These are phyloP conservation scores for Dictyostelium intermedium DNA, from an alignment of 78 protist genomes.

Conservation along the genomic window DNA sequence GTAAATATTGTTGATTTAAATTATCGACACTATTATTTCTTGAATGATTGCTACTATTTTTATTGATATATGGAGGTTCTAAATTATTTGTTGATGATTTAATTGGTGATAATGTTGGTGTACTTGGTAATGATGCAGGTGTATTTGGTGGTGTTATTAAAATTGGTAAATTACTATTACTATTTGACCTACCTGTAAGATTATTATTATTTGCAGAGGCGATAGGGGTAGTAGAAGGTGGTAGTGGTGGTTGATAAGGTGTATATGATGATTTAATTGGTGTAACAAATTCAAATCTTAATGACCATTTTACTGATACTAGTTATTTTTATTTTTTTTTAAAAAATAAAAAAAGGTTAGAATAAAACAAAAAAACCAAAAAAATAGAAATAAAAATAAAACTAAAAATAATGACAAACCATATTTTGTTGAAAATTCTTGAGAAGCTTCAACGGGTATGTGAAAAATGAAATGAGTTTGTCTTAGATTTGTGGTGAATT, in stretches of 20 bases:
- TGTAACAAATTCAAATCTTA: constrained; percentile 72
- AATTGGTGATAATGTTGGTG: constrained; percentile 1
- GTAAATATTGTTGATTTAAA: neutral
- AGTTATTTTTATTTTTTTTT: too few species aligned
- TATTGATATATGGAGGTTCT: neutral
- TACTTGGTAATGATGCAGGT: neutral
- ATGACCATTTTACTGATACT: constrained; percentile 74
- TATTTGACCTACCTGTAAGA: neutral
- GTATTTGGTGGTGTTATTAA: constrained; percentile 1
- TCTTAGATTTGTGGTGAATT: constrained; percentile 49
- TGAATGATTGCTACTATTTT: neutral
- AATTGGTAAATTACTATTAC: neutral
- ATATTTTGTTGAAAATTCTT: constrained; percentile 69
- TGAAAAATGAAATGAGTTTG: constrained; percentile 76
- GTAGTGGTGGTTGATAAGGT: constrained; percentile 3
- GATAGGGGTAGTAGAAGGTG: neutral
- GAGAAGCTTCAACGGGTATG: constrained; percentile 71
- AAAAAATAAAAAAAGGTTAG: neutral
- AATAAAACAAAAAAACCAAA: neutral
- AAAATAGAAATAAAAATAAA: neutral
- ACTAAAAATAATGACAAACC: neutral
- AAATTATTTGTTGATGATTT: neutral
- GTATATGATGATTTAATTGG: constrained; percentile 19
- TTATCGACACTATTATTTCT: neutral
- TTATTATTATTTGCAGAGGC: neutral